phyloP scores from a whole-genome alignment of 2,329 filamentous ascomycete genomes.

The Fusarium equiseti region DNA sequence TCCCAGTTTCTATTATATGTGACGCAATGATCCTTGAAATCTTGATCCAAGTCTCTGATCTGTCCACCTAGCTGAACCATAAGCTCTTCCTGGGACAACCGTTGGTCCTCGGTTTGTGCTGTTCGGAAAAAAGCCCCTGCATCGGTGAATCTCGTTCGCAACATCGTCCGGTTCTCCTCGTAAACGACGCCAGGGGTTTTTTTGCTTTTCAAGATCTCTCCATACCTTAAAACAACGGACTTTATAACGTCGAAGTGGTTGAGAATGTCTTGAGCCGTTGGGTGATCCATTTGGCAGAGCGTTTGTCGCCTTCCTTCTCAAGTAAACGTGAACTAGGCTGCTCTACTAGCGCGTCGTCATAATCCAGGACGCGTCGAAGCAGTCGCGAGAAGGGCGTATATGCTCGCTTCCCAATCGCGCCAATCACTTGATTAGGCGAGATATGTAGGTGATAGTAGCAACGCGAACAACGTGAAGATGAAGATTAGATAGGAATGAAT shows the following conservation, averaged over 20 bases:
- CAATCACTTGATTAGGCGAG: constrained; percentile 1
- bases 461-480: not conserved
- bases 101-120: not conserved
- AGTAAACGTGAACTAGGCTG: not conserved
- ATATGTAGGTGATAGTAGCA: not conserved
- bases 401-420: not conserved
- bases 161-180: not conserved
- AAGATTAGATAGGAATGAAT: not conserved
- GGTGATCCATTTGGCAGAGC: constrained; percentile 11
- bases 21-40: not conserved
- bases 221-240: constrained; percentile 10
- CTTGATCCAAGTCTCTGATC: constrained; percentile 20
- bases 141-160: not conserved
- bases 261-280: not conserved
- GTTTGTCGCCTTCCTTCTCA: not conserved
- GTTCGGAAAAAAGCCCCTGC: not conserved
- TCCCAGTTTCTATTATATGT: not conserved
- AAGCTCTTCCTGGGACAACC: not conserved
- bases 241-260: constrained; percentile 14
- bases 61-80: constrained; percentile 7
- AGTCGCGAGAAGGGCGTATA: not conserved
- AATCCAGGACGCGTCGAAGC: not conserved
- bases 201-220: not conserved
- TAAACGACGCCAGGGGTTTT: constrained; percentile 2
- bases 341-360: constrained; percentile 1